Percentiles rank a stretch among this genome's conserved stretches.
phyloP scores from a whole-genome alignment of 768 basidiomycete genomes.

The Lactarius deliciosus region DNA sequence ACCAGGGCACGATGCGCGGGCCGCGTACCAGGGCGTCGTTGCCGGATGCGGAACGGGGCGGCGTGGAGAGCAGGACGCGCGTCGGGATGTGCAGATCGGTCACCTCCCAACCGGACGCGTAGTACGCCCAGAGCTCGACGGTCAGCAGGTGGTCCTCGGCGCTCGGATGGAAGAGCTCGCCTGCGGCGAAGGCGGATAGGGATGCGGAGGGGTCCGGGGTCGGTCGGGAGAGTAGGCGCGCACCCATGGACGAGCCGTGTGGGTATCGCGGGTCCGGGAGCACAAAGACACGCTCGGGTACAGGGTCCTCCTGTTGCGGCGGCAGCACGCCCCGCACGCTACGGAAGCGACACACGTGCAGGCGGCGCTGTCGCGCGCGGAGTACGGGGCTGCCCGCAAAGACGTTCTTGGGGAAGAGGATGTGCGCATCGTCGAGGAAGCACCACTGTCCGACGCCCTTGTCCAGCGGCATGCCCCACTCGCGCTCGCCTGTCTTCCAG shows the following conservation, averaged over 20 bases:
- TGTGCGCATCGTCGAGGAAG: slow-evolving; percentile 12
- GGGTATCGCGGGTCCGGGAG: slow-evolving; percentile 8
- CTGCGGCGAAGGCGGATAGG: background rate
- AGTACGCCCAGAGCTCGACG: slow-evolving; percentile 8
- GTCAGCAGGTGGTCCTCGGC: background rate
- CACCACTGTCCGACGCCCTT: slow-evolving; percentile 14
- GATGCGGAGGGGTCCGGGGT: background rate
- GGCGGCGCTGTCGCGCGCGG: slow-evolving; percentile 1
- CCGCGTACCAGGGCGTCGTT: too few relatives aligned
- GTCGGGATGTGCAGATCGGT: slow-evolving; percentile 12
- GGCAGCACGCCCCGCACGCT: background rate
- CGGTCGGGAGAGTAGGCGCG: slow-evolving; percentile 8
- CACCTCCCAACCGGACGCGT: slow-evolving; percentile 7
- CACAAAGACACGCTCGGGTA: background rate
- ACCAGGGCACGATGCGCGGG: background rate
- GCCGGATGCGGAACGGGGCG: background rate
- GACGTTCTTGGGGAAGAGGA: slow-evolving; percentile 15
- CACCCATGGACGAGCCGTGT: background rate
- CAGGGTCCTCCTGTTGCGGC: background rate
- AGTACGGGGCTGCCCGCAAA: background rate
- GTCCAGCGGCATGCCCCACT: slow-evolving; percentile 7
- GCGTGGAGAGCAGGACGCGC: background rate
- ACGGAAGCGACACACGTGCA: slow-evolving; percentile 4
- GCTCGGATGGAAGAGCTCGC: background rate
- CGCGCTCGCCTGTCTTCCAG: slow-evolving; percentile 8